Conservation (phyloP, 305 asterid species). For the Fraxinus ornus region DNA sequence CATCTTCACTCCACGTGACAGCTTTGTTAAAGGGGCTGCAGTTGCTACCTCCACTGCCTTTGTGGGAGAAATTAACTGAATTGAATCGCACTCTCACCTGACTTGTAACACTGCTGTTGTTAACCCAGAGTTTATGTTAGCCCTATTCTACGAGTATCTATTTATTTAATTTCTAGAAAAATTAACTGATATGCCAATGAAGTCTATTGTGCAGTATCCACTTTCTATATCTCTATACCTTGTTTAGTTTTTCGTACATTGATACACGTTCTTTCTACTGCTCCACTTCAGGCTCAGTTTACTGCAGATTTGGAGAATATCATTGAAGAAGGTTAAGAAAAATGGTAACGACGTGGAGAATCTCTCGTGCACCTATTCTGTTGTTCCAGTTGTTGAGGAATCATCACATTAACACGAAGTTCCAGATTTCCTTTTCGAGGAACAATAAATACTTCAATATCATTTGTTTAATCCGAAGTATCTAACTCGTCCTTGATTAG, state of each 20-base stretch:
- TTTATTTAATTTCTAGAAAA: background rate
- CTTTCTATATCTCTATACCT: background rate
- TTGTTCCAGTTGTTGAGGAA: conserved; percentile 51
- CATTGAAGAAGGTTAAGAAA: conserved; percentile 58
- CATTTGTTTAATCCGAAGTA: background rate
- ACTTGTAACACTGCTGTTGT: background rate
- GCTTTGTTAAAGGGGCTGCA: background rate
- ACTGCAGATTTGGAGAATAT: conserved; percentile 63
- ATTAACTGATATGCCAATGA: background rate
- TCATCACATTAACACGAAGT: conserved; percentile 30
- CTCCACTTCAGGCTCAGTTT: conserved; percentile 63
- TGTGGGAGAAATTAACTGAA: background rate
- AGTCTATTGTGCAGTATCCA: background rate
- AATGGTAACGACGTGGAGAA: conserved; percentile 48
- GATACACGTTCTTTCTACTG: background rate
- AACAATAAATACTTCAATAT: background rate
- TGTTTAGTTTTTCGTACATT: background rate
- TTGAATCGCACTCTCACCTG: background rate
- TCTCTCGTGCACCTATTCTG: conserved; percentile 44
- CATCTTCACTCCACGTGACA: background rate
- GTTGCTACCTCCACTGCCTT: background rate
- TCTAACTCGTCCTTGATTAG: background rate
- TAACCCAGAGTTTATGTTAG: background rate
- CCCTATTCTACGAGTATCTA: background rate
- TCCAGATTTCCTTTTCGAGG: background rate